Conservation (phyloP, 2,329 filamentous ascomycete genomes). For the Tolypocladium guangdongense region DNA sequence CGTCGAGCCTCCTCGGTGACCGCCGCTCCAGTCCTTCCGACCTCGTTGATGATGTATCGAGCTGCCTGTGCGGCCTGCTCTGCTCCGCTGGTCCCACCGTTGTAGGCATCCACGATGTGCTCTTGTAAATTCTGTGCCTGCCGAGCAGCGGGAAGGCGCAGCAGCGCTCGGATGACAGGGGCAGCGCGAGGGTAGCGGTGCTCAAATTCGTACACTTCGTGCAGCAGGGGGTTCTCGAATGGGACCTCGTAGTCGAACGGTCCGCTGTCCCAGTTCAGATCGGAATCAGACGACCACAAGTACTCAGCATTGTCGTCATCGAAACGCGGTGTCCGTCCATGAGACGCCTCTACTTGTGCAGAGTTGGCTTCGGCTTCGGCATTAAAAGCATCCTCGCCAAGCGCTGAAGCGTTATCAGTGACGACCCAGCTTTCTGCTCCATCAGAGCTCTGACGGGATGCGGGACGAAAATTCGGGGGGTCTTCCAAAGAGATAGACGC, state of each 20-base stretch:
- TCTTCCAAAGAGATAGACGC: too few species aligned
- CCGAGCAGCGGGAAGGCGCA: neutral
- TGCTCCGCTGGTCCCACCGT: neutral
- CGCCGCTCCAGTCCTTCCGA: neutral
- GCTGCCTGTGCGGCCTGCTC: neutral
- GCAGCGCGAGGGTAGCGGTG: neutral
- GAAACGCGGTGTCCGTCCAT: neutral
- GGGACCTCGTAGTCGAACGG: slow-evolving; percentile 3
- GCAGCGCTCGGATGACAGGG: neutral
- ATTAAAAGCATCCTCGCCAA: too few species aligned
- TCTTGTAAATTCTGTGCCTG: neutral
- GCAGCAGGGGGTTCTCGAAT: neutral
- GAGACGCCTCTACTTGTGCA: too few species aligned
- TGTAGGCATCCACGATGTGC: neutral
- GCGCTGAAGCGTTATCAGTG: too few species aligned
- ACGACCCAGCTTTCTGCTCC: too few species aligned
- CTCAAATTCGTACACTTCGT: neutral
- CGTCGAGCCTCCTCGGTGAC: neutral
- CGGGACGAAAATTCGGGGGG: too few species aligned
- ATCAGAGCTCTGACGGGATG: too few species aligned
- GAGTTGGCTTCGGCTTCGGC: too few species aligned
- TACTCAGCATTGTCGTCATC: slow-evolving; percentile 1
- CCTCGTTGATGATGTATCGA: neutral
- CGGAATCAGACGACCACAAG: neutral
- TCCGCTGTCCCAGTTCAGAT: slow-evolving; percentile 1